A percentile compares a stretch with the other conserved stretches of the same genome.
These are phyloP conservation scores for Tympanopsis confertula DNA, from an alignment of 2,329 filamentous ascomycete genomes.

Conservation along the genomic window DNA sequence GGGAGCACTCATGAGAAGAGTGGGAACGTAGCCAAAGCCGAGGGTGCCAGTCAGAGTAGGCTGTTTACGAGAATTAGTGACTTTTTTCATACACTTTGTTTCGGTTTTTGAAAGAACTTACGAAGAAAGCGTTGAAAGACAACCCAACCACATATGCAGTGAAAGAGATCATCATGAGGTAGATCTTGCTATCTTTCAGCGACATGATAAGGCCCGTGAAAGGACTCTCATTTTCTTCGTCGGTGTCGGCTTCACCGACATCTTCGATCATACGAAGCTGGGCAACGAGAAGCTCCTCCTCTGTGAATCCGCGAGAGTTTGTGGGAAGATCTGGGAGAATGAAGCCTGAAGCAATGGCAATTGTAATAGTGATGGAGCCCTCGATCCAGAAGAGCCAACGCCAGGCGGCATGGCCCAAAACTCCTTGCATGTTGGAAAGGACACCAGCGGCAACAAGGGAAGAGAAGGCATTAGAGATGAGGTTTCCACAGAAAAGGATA, in stretches of 20 bases:
- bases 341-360: slow-evolving; percentile 32
- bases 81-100: slow-evolving; percentile 1
- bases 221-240: slow-evolving; percentile 33
- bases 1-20: slow-evolving; percentile 41
- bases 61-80: too few relatives aligned
- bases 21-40: slow-evolving; percentile 37
- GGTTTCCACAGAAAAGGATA: slow-evolving; percentile 45
- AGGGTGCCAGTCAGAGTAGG: slow-evolving; percentile 39
- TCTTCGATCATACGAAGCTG: slow-evolving; percentile 44
- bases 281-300: slow-evolving; percentile 43
- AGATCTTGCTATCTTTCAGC: slow-evolving; percentile 48
- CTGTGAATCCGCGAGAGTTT: slow-evolving; percentile 44
- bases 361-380: slow-evolving; percentile 35
- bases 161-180: slow-evolving; percentile 50
- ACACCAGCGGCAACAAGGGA: slow-evolving; percentile 47
- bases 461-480: slow-evolving; percentile 48
- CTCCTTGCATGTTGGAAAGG: slow-evolving; percentile 43
- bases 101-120: slow-evolving; percentile 11
- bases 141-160: slow-evolving; percentile 47
- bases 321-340: slow-evolving; percentile 41
- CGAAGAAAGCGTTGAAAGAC: slow-evolving; percentile 48
- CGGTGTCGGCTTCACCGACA: slow-evolving; percentile 41
- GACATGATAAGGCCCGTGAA: slow-evolving; percentile 46
- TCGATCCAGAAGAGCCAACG: slow-evolving; percentile 52
- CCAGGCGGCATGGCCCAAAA: slow-evolving; percentile 42